phyloP scores from a whole-genome alignment of 495 filamentous ascomycete species.

The Tuber brumale region DNA sequence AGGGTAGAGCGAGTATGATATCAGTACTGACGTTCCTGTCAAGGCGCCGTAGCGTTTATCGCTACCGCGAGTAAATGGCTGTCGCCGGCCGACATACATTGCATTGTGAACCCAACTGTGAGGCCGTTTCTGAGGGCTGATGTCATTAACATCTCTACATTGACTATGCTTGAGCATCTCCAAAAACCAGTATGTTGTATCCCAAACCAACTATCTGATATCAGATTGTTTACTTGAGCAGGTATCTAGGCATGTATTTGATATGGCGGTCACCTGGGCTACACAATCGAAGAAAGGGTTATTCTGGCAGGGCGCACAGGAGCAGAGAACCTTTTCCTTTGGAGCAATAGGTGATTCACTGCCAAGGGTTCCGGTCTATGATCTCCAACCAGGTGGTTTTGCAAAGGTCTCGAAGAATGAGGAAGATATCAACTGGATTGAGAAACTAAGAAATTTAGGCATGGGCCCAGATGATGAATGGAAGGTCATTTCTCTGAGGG shows the following conservation, averaged over 20 bases:
- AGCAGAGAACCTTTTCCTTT: conserved; percentile 60
- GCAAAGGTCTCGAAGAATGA: conserved; percentile 64
- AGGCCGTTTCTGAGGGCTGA: conserved; percentile 71
- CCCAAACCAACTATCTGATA: conserved; percentile 43
- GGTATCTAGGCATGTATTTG: conserved; percentile 63
- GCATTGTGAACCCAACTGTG: conserved; percentile 72
- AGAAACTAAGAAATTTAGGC: conserved; percentile 70
- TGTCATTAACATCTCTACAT: conserved; percentile 59
- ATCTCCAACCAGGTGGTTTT: conserved; percentile 44
- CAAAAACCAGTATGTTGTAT: conserved; percentile 56
- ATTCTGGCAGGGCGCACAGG: conserved; percentile 74
- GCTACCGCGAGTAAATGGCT: conserved; percentile 67
- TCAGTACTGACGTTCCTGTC: background rate
- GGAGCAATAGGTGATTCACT: conserved; percentile 49
- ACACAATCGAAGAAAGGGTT: conserved; percentile 66
- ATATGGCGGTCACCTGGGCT: conserved; percentile 81
- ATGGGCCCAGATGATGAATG: conserved; percentile 79
- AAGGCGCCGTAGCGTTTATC: conserved; percentile 71
- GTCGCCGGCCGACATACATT: conserved; percentile 73
- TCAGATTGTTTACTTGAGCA: conserved; percentile 11
- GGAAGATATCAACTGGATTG: conserved; percentile 96
- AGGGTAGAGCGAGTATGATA: conserved; percentile 3
- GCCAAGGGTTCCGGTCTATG: conserved; percentile 43
- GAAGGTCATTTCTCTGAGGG: conserved; percentile 76
- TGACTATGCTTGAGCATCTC: conserved; percentile 69